These are phyloP conservation scores for Chrysoporthe austroafricana DNA, from an alignment of 2,329 filamentous ascomycete genomes.

Conservation along the genomic window DNA sequence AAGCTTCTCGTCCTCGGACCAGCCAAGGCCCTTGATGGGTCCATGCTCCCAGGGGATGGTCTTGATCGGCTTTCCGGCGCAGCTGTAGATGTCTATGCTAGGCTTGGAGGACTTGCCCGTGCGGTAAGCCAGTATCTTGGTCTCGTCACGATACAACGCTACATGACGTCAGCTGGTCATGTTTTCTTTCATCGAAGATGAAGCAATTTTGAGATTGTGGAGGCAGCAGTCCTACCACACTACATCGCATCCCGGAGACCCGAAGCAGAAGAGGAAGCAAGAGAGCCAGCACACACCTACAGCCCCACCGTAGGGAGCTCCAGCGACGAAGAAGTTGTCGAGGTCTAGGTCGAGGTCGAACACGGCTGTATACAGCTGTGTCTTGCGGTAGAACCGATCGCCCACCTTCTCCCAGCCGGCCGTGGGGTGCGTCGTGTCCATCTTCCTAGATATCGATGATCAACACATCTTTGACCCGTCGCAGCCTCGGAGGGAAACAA, in stretches of 20 bases:
- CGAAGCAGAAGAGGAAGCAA: constrained; percentile 14
- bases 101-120: constrained; percentile 74
- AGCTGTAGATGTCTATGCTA: constrained; percentile 92
- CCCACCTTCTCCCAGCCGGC: constrained; percentile 94
- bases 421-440: constrained; percentile 69
- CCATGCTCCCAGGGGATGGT: constrained; percentile 92
- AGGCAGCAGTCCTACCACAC: background rate
- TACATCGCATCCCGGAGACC: background rate
- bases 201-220: background rate
- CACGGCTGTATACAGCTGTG: constrained; percentile 87
- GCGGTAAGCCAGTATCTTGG: constrained; percentile 79
- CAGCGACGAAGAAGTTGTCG: constrained; percentile 89
- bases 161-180: constrained; percentile 36
- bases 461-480: constrained; percentile 27
- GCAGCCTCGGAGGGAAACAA: too few species aligned
- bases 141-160: constrained; percentile 90
- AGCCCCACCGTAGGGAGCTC: constrained; percentile 91
- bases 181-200: background rate
- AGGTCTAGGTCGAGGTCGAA: constrained; percentile 94
- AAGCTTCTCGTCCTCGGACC: constrained; percentile 94
- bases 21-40: constrained; percentile 83
- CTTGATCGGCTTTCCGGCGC: constrained; percentile 84
- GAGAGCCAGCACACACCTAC: constrained; percentile 67
- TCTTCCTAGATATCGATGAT: constrained; percentile 44
- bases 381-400: constrained; percentile 93